Base-by-base conservation (phyloP, 208 protist genomes). In the Trypanosoma mega region DNA sequence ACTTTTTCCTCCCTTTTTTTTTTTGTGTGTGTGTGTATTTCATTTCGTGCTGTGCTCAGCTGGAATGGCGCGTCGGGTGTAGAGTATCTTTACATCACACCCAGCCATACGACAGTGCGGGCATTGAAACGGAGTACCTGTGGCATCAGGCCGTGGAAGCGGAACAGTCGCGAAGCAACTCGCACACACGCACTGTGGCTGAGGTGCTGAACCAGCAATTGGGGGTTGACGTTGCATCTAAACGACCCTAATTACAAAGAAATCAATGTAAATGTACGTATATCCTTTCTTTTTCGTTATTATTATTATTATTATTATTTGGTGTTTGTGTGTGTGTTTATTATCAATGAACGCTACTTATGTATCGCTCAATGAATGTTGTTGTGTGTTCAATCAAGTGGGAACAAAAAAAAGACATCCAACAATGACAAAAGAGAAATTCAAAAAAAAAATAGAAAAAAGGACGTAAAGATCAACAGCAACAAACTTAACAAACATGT, bases 11-110 rank as follows among this genome's bases (percentile, higher is more conserved):
- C 18, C 24, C 20, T 46, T 48, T 20, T 16, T 11, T 18, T 27
- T 26, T 14, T 2, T 2, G 0, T 48, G 30, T 51, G 24, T 31
- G 3, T 63, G 44, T 44, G 3, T 14, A 44, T 20, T 14, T 75
- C 51, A 94, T 9, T 80, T 74, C 0, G 88, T 92, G 36, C 82
- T 91, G 69, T 91, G 74, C 72, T 95, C 85, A 3, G 74, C 74
- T 7, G 88, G 85, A 43, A 90, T 74, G 1, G 81, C 74, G 33
- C 88, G 79, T 6, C 74, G 54, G 0, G 76, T 89, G 71, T 93
- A 92, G 11, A 95, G 70, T 37, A 92, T 57, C 68, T 92, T 92
- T 23, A 82, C 76, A 37, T 95, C 88, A 34, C 63, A 63, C 4
- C 85, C 85, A n/a, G 74, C 69, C 76, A 92, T 74, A 7, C 82